These are phyloP conservation scores for Boletus reticuloceps DNA, from an alignment of 768 basidiomycete genomes.

Conservation along the genomic window DNA sequence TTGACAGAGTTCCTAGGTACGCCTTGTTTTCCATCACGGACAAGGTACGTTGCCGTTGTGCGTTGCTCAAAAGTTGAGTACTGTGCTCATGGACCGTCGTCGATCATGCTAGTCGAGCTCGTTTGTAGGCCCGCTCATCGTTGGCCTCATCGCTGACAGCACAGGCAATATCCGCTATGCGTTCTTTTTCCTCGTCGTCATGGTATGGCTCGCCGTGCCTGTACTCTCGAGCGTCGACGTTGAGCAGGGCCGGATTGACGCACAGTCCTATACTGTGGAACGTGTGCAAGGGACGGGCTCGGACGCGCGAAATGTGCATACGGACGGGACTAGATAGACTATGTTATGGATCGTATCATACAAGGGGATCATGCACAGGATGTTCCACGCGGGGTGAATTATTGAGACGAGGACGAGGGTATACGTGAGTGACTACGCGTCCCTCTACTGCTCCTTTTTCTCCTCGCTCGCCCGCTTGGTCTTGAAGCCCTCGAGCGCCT, in stretches of 20 bases:
- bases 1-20: constrained; percentile 38
- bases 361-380: background rate
- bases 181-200: constrained; percentile 82
- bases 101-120: constrained; percentile 64
- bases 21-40: constrained; percentile 89
- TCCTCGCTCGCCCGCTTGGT: constrained; percentile 31
- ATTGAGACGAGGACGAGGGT: background rate
- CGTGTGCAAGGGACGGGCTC: background rate
- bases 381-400: background rate
- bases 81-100: background rate
- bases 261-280: constrained; percentile 30
- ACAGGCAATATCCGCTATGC: constrained; percentile 92
- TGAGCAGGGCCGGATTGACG: constrained; percentile 57
- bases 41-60: constrained; percentile 47
- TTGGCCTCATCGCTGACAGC: constrained; percentile 81
- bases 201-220: constrained; percentile 82
- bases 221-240: constrained; percentile 70
- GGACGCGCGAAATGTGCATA: background rate
- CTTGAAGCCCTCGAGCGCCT: constrained; percentile 72
- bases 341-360: background rate
- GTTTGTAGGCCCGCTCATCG: constrained; percentile 87
- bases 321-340: background rate
- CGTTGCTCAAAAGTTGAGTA: background rate
- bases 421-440: background rate
- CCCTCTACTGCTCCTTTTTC: constrained; percentile 27